These are phyloP conservation scores for Solanum aculeatissimum DNA, from an alignment of 305 asterid genomes.

Conservation along the genomic window DNA sequence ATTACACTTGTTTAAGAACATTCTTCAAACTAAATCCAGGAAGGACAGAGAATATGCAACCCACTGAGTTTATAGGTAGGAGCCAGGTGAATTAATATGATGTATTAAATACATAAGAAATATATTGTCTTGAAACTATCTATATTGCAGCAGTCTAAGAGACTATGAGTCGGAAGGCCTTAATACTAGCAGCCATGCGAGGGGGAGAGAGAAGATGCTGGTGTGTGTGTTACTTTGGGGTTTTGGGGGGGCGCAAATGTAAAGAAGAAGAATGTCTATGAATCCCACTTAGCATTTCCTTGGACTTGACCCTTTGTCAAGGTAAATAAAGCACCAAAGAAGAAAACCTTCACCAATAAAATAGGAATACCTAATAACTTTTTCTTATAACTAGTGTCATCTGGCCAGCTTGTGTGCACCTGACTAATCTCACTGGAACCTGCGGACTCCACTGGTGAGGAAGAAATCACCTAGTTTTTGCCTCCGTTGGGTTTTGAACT, in stretches of 20 bases:
- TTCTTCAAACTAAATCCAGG: neutral
- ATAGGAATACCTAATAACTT: conserved; percentile 2
- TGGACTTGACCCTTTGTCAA: neutral
- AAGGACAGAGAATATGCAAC: neutral
- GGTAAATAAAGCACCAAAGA: neutral
- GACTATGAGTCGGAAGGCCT: neutral
- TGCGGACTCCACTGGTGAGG: neutral
- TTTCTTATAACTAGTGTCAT: neutral
- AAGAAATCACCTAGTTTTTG: neutral
- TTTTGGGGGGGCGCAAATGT: no score
- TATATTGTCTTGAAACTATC: neutral
- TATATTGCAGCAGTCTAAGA: neutral
- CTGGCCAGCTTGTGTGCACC: neutral
- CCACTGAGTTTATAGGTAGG: neutral
- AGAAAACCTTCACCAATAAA: neutral
- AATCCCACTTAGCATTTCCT: neutral
- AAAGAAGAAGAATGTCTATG: neutral
- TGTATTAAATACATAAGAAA: neutral
- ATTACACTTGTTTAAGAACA: neutral
- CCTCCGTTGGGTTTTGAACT: neutral
- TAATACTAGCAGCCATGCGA: neutral
- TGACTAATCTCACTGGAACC: neutral
- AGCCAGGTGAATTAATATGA: neutral
- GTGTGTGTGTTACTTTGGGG: neutral
- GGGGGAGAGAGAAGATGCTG: neutral